Evolutionary conservation across 495 filamentous ascomycete species (phyloP), one percentile per base, ranked within the genome.

Genomic region (Daldinia vernicosa): DNA sequence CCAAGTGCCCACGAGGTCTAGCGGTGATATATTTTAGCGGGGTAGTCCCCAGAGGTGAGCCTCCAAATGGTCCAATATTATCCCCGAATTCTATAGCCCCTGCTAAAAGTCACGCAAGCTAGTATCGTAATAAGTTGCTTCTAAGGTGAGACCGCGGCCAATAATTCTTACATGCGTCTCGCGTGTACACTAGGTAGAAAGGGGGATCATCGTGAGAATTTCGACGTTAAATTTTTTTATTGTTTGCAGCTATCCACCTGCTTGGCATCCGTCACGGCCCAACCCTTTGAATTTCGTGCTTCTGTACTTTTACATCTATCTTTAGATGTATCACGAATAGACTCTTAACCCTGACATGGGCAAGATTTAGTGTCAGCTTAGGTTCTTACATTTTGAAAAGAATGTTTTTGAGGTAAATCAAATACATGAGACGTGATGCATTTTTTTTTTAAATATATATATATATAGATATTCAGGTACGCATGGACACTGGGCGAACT

Each of bases 11-110:
- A 47, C 43, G 17, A 47, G 43, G 43, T 47, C 43, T 47, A 24
- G 43, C 43, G 55, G 43, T 60, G 55, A 63, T 66, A 35, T 71
- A 60, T 62, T 63, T 56, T 32, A 54, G 63, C 69, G 69, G 69
- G 69, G 69, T 66, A 61, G 54, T 15, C 7, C 54, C 33, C 30
- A 17, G 9, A 39, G 7, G 53, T 71, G 66, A 51, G 61, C 68
- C 37, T 51, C 68, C 50, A 40, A 70, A 70, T 70, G 47, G 55
- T 60, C 55, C 11, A 60, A 66, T 39, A 70, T 55, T 57, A 62
- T 62, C 66, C 47, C 62, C 62, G 68, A 57, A 15, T 26, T 30
- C 47, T 37, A 52, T 45, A 55, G 17, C 55, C 67, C 67, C 53
- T 50, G 39, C n/a, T 40, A 40, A 40, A 40, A 11, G 43, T 19